Evolutionary conservation across 768 basidiomycete genomes (phyloP), one percentile per base, ranked within the genome.

Genomic region (Punctularia strigosozonata): DNA sequence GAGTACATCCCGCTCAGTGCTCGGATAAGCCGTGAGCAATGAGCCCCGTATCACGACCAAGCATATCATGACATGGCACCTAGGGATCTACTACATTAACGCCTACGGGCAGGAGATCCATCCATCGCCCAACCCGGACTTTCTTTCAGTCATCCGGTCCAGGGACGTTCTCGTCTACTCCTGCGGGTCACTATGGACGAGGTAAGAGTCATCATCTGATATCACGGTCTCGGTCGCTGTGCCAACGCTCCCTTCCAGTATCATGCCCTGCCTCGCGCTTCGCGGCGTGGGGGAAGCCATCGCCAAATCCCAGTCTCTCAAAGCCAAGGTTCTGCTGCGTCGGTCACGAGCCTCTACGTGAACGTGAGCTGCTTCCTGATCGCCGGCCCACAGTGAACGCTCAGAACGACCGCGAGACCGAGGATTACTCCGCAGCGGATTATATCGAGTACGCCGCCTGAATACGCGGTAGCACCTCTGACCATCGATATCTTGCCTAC

Each of bases 141-240:
- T 80, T 51, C 52, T 97, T 36, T 57, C 71, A 10, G 70, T 72
- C 37, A 61, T 94, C 7, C 58, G 60, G 3, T 60, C 66, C 22
- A 71, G 71, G 40, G 74, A 84, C 45, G 63, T 82, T 2, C 62
- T 97, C 21, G 77, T 97, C 2, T 95, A 94, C 55, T 91, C 88
- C 3, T 91, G 90, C 52, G 91, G 91, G 4, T 94, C 90, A 2
- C 63, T 97, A 6, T 97, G 88, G 88, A 97, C 91, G 12, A 89
- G 85, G 87, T 80, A 38, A 36, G 66, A 31, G 35, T 33, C 6
- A 21, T 34, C 23, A 26, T 26, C 33, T 42, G 6, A 20, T 19
- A 36, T 17, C 43, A 19, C 40, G 14, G 24, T 47, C 17, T 39
- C 2, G 28, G 14, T 20, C 14, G n/a, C 22, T 23, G 20, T 14